A percentile compares a stretch with the other conserved stretches of the same genome.
These are phyloP conservation scores for Trichophyton verrucosum DNA, from an alignment of 2,329 filamentous ascomycete species.

Conservation along the genomic window DNA sequence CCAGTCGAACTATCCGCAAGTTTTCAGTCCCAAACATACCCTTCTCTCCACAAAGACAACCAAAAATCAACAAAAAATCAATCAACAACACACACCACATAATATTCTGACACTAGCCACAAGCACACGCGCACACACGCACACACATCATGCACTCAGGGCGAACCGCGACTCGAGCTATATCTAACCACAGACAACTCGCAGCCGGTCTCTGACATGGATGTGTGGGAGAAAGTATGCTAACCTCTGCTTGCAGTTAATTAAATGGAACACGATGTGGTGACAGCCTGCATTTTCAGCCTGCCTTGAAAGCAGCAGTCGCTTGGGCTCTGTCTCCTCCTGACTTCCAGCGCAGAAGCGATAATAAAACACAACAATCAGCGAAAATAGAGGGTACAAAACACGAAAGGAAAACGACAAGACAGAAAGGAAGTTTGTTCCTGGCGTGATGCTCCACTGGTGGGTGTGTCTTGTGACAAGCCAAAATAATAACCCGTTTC, in stretches of 20 bases:
- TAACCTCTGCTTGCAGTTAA: conserved; percentile 2
- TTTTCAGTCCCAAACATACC: neutral
- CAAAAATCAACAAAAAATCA: neutral
- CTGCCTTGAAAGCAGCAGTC: neutral
- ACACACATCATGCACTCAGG: neutral
- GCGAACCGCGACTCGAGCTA: neutral
- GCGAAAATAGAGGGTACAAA: neutral
- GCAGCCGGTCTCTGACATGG: neutral
- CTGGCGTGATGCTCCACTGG: neutral
- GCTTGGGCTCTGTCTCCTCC: neutral
- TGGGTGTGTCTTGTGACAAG: neutral
- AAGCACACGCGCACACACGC: neutral
- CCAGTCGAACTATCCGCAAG: neutral
- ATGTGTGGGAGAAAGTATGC: conserved; percentile 3
- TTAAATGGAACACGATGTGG: neutral
- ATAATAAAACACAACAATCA: neutral
- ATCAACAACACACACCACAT: neutral
- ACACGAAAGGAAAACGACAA: neutral
- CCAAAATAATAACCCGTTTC: neutral
- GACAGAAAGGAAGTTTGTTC: neutral
- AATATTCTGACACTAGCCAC: neutral
- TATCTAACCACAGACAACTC: neutral
- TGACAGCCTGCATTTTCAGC: neutral
- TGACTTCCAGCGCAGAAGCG: neutral
- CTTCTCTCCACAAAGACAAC: neutral